phyloP scores from a whole-genome alignment of 2,329 filamentous ascomycete species.

The Sporothrix euskadiensis region DNA sequence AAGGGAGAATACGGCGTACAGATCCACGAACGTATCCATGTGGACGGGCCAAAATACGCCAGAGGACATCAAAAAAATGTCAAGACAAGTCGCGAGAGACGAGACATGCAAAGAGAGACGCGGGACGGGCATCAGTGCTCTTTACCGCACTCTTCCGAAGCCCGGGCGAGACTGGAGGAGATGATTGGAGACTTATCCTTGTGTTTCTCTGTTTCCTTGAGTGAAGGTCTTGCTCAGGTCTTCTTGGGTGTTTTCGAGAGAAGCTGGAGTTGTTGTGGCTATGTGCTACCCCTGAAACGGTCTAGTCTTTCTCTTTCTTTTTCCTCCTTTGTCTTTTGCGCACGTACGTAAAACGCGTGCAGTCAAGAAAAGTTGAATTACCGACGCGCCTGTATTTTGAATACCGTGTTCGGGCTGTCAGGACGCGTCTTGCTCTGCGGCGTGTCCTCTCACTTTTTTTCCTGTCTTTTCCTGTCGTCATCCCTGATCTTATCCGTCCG shows the following conservation, averaged over 20 bases:
- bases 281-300: conserved; percentile 18
- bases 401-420: conserved; percentile 7
- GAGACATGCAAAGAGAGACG: background rate
- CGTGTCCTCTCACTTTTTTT: background rate
- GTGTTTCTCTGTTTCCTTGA: background rate
- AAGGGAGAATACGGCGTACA: background rate
- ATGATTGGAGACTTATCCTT: no score
- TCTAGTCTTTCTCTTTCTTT: background rate
- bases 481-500: conserved; percentile 13
- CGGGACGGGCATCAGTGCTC: conserved; percentile 1
- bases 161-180: conserved; percentile 2
- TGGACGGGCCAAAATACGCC: background rate
- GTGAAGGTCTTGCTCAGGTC: background rate
- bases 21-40: conserved; percentile 9
- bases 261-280: background rate
- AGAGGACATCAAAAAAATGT: background rate
- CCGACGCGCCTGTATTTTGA: conserved; percentile 8
- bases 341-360: conserved; percentile 17
- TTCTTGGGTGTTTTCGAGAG: background rate
- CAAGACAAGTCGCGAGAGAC: background rate
- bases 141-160: conserved; percentile 11
- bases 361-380: background rate
- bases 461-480: background rate
- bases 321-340: background rate
- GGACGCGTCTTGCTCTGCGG: conserved; percentile 1